Evolutionary conservation across 441 rosid genomes (phyloP).

Genomic region (Syzygium malaccense): DNA sequence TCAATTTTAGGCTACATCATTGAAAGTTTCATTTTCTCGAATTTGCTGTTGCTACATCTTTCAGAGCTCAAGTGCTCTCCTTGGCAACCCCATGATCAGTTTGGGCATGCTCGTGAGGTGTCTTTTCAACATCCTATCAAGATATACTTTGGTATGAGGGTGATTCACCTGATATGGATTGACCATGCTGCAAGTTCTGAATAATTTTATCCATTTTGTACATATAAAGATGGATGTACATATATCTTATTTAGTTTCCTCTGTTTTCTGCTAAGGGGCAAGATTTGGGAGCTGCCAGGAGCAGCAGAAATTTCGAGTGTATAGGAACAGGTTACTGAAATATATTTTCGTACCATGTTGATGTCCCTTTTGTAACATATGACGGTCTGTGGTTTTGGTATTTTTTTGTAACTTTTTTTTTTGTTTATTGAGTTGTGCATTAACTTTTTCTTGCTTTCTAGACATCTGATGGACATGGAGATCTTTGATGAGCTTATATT

Average conservation of each 20-base stretch:
- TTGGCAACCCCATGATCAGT: slow-evolving; percentile 65
- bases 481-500: background rate
- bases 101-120: slow-evolving; percentile 68
- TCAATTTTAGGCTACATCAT: background rate
- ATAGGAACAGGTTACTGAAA: slow-evolving; percentile 56
- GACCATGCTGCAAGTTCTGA: background rate
- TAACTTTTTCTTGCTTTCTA: background rate
- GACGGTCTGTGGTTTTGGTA: background rate
- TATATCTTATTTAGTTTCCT: slow-evolving; percentile 1
- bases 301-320: slow-evolving; percentile 70
- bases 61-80: slow-evolving; percentile 78
- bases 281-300: slow-evolving; percentile 91
- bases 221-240: background rate
- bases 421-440: background rate
- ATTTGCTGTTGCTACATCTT: slow-evolving; percentile 8
- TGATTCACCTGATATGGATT: background rate
- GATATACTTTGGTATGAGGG: slow-evolving; percentile 73
- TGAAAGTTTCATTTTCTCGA: background rate
- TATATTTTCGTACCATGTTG: background rate
- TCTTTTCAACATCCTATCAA: slow-evolving; percentile 95
- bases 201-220: background rate
- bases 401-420: background rate
- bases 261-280: slow-evolving; percentile 49
- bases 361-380: background rate
- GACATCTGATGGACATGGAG: background rate